phyloP scores from a whole-genome alignment of 2,329 filamentous ascomycete species.

The Graphiopsis chlorocephala region DNA sequence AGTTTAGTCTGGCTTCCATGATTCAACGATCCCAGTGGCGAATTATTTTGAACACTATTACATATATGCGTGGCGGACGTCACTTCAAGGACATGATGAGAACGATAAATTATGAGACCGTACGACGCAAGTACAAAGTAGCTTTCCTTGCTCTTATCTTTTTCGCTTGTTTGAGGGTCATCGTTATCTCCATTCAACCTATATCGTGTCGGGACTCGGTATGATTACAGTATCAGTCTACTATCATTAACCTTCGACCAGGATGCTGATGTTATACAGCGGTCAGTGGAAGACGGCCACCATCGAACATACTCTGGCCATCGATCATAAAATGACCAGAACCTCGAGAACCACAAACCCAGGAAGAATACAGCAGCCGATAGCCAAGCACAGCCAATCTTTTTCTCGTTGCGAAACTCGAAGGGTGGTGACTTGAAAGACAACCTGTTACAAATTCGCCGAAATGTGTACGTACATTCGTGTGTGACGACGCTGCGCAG shows the following conservation, averaged over 20 bases:
- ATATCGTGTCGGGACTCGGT: no score
- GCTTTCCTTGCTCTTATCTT: neutral
- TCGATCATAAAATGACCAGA: neutral
- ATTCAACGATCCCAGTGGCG: neutral
- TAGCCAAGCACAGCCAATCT: neutral
- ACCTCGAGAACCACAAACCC: neutral
- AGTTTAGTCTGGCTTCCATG: neutral
- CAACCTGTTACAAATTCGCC: neutral
- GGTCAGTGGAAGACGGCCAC: neutral
- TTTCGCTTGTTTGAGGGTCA: neutral
- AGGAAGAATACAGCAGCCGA: neutral
- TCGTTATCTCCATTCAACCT: no score
- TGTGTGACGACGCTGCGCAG: neutral
- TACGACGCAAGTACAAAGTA: neutral
- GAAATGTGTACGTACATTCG: neutral
- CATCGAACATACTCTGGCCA: neutral
- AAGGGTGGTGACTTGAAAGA: neutral
- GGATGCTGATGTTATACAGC: no score
- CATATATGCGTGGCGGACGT: neutral
- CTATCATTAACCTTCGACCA: no score
- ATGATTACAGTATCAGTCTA: no score
- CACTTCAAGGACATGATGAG: neutral
- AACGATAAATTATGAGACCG: neutral
- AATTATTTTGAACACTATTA: neutral
- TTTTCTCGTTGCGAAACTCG: neutral